phyloP scores from a whole-genome alignment of 495 filamentous ascomycete species.

The Aspergillus homomorphus region DNA sequence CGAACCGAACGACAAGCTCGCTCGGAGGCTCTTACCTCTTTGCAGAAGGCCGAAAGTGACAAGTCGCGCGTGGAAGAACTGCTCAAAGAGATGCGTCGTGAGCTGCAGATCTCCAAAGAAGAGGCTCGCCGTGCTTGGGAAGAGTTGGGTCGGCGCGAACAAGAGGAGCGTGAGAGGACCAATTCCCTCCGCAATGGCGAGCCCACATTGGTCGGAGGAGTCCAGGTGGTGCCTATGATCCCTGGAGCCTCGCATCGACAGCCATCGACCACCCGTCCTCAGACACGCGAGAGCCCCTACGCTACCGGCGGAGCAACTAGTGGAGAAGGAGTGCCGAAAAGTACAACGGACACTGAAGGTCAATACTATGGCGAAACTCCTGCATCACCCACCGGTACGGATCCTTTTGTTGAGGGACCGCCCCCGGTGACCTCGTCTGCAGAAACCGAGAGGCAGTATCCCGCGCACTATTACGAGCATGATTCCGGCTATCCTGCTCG shows the following conservation, averaged over 20 bases:
- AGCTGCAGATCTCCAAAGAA: constrained; percentile 91
- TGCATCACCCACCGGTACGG: constrained; percentile 53
- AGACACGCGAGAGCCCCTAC: constrained; percentile 47
- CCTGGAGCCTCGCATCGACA: constrained; percentile 69
- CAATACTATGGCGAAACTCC: constrained; percentile 47
- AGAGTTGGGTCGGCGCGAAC: constrained; percentile 88
- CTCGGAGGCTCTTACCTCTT: constrained; percentile 59
- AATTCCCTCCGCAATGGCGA: constrained; percentile 80
- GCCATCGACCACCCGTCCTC: constrained; percentile 48
- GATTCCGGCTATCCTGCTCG: constrained; percentile 38
- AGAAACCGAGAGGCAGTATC: constrained; percentile 24
- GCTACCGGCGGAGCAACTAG: constrained; percentile 10
- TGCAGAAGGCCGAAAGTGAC: constrained; percentile 62
- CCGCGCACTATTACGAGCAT: constrained; percentile 46
- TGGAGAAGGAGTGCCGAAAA: constrained; percentile 22
- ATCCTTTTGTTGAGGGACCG: constrained; percentile 52
- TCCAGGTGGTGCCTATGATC: constrained; percentile 95
- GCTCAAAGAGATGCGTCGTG: constrained; percentile 80
- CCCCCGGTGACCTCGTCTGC: constrained; percentile 29
- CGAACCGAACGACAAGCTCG: constrained; percentile 67
- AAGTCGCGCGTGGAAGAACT: constrained; percentile 68
- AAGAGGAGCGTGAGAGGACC: constrained; percentile 92
- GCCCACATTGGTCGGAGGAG: constrained; percentile 84
- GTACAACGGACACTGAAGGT: constrained; percentile 26
- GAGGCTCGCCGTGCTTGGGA: constrained; percentile 97